Base-by-base conservation (phyloP, 768 basidiomycete genomes). In the Rhizopogon sp. region DNA sequence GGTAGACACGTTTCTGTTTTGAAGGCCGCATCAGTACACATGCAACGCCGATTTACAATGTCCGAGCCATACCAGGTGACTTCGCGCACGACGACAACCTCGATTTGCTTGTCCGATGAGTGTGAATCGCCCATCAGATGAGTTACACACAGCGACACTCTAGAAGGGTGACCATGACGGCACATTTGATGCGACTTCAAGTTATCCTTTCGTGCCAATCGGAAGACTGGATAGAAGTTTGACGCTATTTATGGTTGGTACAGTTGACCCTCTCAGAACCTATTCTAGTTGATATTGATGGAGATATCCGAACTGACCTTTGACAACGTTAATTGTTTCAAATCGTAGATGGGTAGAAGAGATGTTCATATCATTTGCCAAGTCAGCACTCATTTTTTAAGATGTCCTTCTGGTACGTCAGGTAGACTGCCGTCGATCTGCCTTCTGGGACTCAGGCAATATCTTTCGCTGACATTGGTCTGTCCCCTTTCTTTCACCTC, bases 401-500 rank as follows among this genome's bases (percentile, higher is more conserved):
- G 96, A 99, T 62, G 72, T 98, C 3, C 96, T 99, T 67, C 76
- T 99, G 6, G 82, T 91, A 10, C 98, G 97, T 66, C 79, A 86
- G 56, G 80, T 83, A 83, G 55, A 71, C 81, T 52, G 88, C 25
- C 25, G 25, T 86, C 7, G 60, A 74, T 11, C 76, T 98, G 16
- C 97, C 97, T 2, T 59, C 76, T 29, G 93, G 90, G 0, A 77
- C 83, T 4, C 93, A 91, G 59, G 74, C 85, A 0, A 80, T 98
- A 28, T 81, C 87, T 0, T 98, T 99, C 61, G 93, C 89, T 40
- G 96, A 99, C 60, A 81, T 98, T 60, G 90, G 94, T 92, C 64
- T 54, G 77, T 70, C 41, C 39, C 53, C 37, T 2, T n/a, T 22
- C 43, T 17, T 22, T 40, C 28, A 33, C 33, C 20, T 22, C 47